Conservation (phyloP, 78 protist species). For the Diacronema lutheri region DNA sequence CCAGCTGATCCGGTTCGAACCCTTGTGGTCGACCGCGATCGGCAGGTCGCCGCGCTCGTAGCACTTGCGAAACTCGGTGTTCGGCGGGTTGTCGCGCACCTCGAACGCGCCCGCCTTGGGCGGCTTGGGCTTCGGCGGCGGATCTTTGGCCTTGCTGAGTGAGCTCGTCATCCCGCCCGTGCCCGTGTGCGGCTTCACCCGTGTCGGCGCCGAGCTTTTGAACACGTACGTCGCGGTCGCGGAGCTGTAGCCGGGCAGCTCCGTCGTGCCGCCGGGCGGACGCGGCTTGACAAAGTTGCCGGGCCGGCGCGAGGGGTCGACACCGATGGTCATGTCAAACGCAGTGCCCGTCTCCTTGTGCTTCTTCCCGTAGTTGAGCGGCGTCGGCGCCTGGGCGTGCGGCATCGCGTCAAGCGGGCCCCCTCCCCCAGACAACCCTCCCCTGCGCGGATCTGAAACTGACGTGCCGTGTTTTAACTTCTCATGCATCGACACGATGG, state of each 20-base stretch:
- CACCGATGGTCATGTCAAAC: too few species aligned
- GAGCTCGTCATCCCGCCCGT: background rate
- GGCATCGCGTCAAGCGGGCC: too few species aligned
- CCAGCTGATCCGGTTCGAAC: slow-evolving; percentile 74
- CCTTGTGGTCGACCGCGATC: slow-evolving; percentile 69
- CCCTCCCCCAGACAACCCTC: too few species aligned
- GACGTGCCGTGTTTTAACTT: too few species aligned
- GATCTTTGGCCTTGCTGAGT: background rate
- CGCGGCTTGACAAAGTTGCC: too few species aligned
- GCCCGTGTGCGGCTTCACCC: background rate
- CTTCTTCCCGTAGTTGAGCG: too few species aligned
- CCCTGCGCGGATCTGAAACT: too few species aligned
- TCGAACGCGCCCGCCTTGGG: slow-evolving; percentile 36
- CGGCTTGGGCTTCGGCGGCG: background rate
- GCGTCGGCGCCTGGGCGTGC: too few species aligned
- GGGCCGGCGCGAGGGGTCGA: too few species aligned
- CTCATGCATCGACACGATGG: too few species aligned
- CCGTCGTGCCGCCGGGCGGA: too few species aligned
- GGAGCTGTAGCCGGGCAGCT: background rate
- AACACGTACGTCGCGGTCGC: background rate
- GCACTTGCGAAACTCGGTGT: slow-evolving; percentile 71
- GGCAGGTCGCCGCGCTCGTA: slow-evolving; percentile 95
- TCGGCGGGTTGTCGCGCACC: slow-evolving; percentile 10
- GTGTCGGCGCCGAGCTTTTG: background rate
- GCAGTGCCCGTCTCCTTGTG: too few species aligned